Base-by-base conservation (phyloP, 1,284 basidiomycete species). In the Dichomitus squalens region DNA sequence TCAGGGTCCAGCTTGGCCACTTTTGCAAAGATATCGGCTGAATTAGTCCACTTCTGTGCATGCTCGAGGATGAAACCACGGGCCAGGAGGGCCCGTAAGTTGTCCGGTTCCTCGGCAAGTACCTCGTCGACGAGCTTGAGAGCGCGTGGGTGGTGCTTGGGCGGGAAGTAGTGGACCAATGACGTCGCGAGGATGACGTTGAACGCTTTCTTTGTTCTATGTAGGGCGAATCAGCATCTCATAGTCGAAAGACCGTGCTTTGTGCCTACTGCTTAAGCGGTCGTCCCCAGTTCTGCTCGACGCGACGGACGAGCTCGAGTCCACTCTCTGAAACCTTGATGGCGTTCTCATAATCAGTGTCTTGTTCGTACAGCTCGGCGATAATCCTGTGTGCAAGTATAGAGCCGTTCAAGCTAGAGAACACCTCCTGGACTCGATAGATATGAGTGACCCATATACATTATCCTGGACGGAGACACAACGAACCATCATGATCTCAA, bases 111-210 rank as follows among this genome's bases (percentile, higher is more conserved):
- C 46, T 79, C 71, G 1, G 76, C 65, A 4, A 98, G 81, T 4
- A 96, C 81, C 2, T 85, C 83, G 34, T 92, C 84, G 25, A 96
- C 78, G 6, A 96, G 80, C 12, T 82, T 76, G 29, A 88, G 75
- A 1, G 96, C 96, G 43, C 88, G 86, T 12, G 77, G 66, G 70
- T 99, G 96, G 66, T 98, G 88, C 67, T 95, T 95, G 0, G 96
- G 96, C 9, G 96, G 87, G 72, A 87, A 93, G 52, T 92, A 80
- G 64, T 97, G 90, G 1, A 95, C 91, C 16, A 97, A 80, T 3
- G 92, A 88, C 0, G 83, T 87, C 0, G 85, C 85, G 12, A 95
- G 78, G 6, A 80, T 76, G 7, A 84, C 76, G 52, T 90, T 84
- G 68, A 95, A 84, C 2, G 81, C 83, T 52, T 81, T 81, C 36